A percentile compares a stretch with the other conserved stretches of the same genome.
Conservation (phyloP, 2,329 filamentous ascomycete genomes). For the Trichoderma polysporum region DNA sequence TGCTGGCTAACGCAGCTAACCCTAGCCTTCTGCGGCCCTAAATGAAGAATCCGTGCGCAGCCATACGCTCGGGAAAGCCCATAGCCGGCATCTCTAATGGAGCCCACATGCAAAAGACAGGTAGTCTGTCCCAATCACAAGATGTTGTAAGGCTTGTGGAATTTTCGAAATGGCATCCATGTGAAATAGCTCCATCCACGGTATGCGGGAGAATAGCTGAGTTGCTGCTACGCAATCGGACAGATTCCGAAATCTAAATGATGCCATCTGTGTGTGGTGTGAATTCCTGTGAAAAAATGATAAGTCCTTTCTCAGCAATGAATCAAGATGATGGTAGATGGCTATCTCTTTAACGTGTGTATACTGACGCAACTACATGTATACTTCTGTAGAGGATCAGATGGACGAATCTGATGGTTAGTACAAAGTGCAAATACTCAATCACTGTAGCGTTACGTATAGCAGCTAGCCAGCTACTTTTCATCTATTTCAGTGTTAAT, state of each 20-base stretch:
- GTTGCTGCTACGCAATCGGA: not conserved
- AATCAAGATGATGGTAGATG: not conserved
- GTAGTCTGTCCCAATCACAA: not conserved
- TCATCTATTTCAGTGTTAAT: too few species aligned
- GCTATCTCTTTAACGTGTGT: not conserved
- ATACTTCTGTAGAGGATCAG: too few species aligned
- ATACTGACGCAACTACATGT: not conserved
- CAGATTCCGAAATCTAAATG: not conserved
- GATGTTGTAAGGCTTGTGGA: not conserved
- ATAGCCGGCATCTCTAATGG: not conserved
- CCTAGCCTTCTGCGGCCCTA: not conserved
- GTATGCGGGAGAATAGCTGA: not conserved
- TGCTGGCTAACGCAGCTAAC: slow-evolving; percentile 8
- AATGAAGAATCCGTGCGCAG: not conserved
- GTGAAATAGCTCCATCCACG: not conserved
- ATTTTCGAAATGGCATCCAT: not conserved
- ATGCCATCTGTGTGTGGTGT: not conserved
- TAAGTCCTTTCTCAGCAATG: too few species aligned
- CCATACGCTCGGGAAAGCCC: slow-evolving; percentile 1
- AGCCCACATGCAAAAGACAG: not conserved
- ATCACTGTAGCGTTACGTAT: too few species aligned
- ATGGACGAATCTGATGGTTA: too few species aligned
- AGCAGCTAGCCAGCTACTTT: too few species aligned
- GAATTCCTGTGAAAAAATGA: not conserved
- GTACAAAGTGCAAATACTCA: too few species aligned